These are phyloP conservation scores for Triangularia verruculosa DNA, from an alignment of 2,329 filamentous ascomycete species.

Conservation along the genomic window DNA sequence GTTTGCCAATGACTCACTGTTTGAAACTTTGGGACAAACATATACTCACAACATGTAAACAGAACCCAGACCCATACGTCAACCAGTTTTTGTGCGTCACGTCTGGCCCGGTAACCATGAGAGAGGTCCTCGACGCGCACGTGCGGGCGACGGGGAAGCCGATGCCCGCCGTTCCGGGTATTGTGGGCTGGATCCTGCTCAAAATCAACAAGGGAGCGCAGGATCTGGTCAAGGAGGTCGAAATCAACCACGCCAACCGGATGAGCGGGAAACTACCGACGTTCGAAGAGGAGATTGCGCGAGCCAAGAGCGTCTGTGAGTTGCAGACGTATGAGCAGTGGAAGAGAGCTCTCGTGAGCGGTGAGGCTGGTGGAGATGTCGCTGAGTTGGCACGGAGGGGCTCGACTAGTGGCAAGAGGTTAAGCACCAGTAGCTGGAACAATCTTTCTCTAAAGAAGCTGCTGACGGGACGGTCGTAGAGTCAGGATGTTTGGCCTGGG, in stretches of 20 bases:
- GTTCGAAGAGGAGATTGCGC: constrained; percentile 13
- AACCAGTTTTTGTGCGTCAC: constrained; percentile 13
- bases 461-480: constrained; percentile 13
- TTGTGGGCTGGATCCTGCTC: constrained; percentile 6
- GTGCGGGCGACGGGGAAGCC: constrained; percentile 13
- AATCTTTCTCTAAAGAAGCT: constrained; percentile 14
- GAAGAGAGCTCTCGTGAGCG: constrained; percentile 1
- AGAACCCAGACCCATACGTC: constrained; percentile 16
- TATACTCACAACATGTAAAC: background rate
- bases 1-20: background rate
- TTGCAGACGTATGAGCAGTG: constrained; percentile 16
- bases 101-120: constrained; percentile 15
- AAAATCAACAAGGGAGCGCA: constrained; percentile 8
- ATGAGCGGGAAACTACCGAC: constrained; percentile 1
- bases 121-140: constrained; percentile 9
- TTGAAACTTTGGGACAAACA: background rate
- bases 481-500: background rate
- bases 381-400: background rate
- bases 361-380: background rate
- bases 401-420: background rate
- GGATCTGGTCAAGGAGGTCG: constrained; percentile 8
- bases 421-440: constrained; percentile 8
- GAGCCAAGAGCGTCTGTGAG: constrained; percentile 11
- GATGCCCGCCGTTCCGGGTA: constrained; percentile 9
- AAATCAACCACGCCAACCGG: constrained; percentile 15